Percentiles rank a stretch among this genome's conserved stretches.
Conservation (phyloP, 495 filamentous ascomycete species). For the Ramalina peruviana region DNA sequence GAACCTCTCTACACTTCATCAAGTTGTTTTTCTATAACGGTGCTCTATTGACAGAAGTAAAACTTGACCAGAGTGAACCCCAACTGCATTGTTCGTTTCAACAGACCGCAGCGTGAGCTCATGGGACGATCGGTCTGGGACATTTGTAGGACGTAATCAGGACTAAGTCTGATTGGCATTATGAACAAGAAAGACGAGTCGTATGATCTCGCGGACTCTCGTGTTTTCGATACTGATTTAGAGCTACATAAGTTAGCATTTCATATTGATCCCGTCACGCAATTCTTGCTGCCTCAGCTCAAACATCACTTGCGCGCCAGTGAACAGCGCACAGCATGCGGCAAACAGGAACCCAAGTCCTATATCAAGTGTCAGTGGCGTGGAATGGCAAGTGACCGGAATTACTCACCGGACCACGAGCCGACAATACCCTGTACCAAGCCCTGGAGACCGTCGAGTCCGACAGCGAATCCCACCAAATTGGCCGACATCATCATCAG, state of each 20-base stretch:
- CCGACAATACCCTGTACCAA: conserved; percentile 61
- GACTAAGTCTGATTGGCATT: background rate
- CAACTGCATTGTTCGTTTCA: too few species aligned
- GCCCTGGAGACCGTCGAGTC: conserved; percentile 70
- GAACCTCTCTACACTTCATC: too few species aligned
- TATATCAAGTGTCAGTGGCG: conserved; percentile 13
- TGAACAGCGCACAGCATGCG: conserved; percentile 61
- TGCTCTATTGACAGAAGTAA: too few species aligned
- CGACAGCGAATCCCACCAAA: conserved; percentile 86
- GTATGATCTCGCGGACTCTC: background rate
- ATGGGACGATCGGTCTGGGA: background rate
- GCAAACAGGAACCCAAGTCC: conserved; percentile 58
- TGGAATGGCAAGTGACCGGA: background rate
- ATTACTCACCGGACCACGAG: conserved; percentile 47
- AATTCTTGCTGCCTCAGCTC: conserved; percentile 77
- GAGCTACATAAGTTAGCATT: conserved; percentile 41
- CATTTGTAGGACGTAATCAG: background rate
- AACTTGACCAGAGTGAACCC: too few species aligned
- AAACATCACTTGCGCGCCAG: conserved; percentile 90
- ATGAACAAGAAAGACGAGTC: background rate
- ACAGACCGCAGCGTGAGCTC: too few species aligned
- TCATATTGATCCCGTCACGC: conserved; percentile 69
- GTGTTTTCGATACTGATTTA: background rate
- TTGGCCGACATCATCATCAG: conserved; percentile 96
- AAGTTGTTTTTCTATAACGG: too few species aligned